Conservation (phyloP, 768 basidiomycete genomes). For the Postia placenta region DNA sequence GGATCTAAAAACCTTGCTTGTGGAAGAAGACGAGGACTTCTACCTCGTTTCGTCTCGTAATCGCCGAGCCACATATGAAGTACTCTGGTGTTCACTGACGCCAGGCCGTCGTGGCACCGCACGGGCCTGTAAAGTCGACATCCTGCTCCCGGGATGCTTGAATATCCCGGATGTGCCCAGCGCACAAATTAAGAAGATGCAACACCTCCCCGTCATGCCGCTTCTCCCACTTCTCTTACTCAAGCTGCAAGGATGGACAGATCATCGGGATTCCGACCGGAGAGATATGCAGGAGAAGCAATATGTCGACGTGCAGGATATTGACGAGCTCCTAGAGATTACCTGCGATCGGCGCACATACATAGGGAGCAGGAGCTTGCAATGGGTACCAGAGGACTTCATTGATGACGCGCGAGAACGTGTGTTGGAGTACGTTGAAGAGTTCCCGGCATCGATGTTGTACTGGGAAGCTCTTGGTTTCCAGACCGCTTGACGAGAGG, state of each 20-base stretch:
- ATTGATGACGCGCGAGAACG: constrained; percentile 3
- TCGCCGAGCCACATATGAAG: constrained; percentile 8
- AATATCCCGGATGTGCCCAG: constrained; percentile 21
- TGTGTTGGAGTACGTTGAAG: constrained; percentile 10
- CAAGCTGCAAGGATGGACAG: constrained; percentile 28
- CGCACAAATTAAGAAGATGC: constrained; percentile 6
- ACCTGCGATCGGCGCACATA: constrained; percentile 12
- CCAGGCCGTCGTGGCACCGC: not conserved
- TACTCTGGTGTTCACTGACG: constrained; percentile 6
- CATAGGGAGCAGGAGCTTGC: not conserved
- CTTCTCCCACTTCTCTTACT: constrained; percentile 24
- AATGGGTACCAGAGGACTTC: constrained; percentile 13
- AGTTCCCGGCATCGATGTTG: constrained; percentile 3
- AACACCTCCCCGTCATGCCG: constrained; percentile 24
- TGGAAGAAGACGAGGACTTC: constrained; percentile 10
- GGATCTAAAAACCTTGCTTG: constrained; percentile 13
- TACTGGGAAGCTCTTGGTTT: constrained; percentile 7
- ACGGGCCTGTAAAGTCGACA: constrained; percentile 27
- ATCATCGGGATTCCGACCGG: constrained; percentile 26
- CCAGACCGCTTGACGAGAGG: no score
- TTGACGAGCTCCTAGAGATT: constrained; percentile 34
- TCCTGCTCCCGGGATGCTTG: constrained; percentile 24
- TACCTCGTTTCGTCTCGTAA: constrained; percentile 5
- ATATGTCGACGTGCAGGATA: constrained; percentile 34
- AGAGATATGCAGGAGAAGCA: constrained; percentile 31